These are phyloP conservation scores for Exserohilum rostratum DNA, from an alignment of 2,329 filamentous ascomycete genomes.

Conservation along the genomic window DNA sequence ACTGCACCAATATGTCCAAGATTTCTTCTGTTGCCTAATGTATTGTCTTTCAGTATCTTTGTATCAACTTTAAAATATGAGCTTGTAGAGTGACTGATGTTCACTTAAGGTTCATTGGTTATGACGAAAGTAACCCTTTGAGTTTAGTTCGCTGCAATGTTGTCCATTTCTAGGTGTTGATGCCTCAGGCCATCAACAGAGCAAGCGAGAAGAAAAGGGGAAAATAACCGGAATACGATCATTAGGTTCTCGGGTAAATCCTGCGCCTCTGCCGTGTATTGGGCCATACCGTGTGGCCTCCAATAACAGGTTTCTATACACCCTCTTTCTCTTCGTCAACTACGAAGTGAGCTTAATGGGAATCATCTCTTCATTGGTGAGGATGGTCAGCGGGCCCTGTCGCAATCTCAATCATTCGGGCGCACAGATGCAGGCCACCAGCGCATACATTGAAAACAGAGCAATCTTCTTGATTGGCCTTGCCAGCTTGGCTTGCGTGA, in stretches of 20 bases:
- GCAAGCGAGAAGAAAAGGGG: neutral
- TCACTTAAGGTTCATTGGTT: neutral
- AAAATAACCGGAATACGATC: too few relatives aligned
- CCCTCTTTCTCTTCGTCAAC: neutral
- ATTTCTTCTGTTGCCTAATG: neutral
- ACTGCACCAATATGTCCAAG: neutral
- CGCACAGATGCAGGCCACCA: neutral
- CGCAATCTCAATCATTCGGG: neutral
- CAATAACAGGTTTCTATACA: too few relatives aligned
- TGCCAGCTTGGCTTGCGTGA: neutral
- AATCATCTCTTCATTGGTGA: neutral
- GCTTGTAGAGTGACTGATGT: neutral
- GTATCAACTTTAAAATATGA: neutral
- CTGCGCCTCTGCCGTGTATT: neutral
- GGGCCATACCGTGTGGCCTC: too few relatives aligned
- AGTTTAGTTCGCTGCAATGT: neutral
- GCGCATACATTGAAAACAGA: too few relatives aligned
- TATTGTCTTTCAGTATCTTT: neutral
- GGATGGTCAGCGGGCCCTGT: neutral
- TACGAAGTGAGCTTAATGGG: too few relatives aligned
- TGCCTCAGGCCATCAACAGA: neutral
- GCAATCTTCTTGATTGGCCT: neutral
- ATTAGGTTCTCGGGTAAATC: neutral
- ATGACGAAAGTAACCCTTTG: neutral
- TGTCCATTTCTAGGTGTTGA: neutral